These are phyloP conservation scores for Colletotrichum noveboracense DNA, from an alignment of 2,329 filamentous ascomycete species.

Conservation along the genomic window DNA sequence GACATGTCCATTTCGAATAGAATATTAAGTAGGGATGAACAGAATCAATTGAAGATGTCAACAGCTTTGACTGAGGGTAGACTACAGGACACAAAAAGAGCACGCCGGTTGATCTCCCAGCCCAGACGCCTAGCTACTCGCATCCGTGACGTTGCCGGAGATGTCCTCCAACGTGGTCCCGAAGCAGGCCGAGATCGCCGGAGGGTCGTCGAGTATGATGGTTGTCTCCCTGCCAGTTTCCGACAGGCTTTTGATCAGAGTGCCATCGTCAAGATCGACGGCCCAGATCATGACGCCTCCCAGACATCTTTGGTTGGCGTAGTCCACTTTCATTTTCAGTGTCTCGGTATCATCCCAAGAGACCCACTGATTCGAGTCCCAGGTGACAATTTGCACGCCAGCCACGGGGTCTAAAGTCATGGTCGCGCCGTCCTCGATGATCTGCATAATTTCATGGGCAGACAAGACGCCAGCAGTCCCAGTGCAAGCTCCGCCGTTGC, in stretches of 20 bases:
- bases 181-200: neutral
- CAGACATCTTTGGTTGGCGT: constrained; percentile 31
- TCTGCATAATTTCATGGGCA: constrained; percentile 34
- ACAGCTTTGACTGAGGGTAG: neutral
- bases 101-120: neutral
- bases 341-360: constrained; percentile 39
- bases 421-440: constrained; percentile 26
- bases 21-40: neutral
- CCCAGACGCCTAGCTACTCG: neutral
- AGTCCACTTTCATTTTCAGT: constrained; percentile 35
- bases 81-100: neutral
- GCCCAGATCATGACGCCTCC: constrained; percentile 33
- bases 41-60: neutral
- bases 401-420: constrained; percentile 28
- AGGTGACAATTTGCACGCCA: constrained; percentile 36
- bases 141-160: neutral
- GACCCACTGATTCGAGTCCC: constrained; percentile 40
- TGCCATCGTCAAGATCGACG: constrained; percentile 31
- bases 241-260: constrained; percentile 12
- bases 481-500: constrained; percentile 31
- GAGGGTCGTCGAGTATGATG: neutral
- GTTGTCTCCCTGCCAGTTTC: neutral
- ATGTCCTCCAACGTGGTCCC: neutral
- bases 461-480: constrained; percentile 32
- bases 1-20: neutral